These are phyloP conservation scores for Suillus tomentosus DNA, from an alignment of 768 basidiomycete species.

Conservation along the genomic window DNA sequence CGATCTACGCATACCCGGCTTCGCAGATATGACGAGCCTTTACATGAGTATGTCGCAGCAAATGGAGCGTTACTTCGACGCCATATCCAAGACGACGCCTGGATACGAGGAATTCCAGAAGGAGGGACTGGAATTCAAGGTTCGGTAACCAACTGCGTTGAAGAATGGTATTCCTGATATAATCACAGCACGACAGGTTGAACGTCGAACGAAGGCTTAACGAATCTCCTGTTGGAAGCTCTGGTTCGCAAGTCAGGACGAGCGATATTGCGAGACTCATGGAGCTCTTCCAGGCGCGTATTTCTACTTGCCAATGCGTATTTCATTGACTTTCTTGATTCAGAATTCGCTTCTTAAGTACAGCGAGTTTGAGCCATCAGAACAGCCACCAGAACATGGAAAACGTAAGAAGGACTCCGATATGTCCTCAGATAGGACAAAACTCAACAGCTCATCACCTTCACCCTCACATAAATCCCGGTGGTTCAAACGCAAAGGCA, in stretches of 20 bases:
- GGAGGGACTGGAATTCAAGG: conserved; percentile 82
- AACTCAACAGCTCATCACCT: conserved; percentile 36
- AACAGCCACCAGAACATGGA: conserved; percentile 14
- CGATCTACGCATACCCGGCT: conserved; percentile 81
- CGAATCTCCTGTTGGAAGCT: conserved; percentile 43
- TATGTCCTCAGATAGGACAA: conserved; percentile 45
- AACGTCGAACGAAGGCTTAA: conserved; percentile 64
- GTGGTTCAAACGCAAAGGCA: conserved; percentile 30
- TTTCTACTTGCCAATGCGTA: conserved; percentile 4
- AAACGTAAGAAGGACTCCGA: conserved; percentile 31
- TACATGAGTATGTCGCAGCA: conserved; percentile 77
- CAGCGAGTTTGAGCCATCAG: conserved; percentile 61
- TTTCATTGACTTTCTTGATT: background rate
- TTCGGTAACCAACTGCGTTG: conserved; percentile 23
- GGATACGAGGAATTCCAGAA: conserved; percentile 75
- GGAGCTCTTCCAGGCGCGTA: conserved; percentile 74
- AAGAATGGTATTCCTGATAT: conserved; percentile 9
- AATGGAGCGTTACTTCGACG: conserved; percentile 80
- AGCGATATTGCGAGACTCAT: conserved; percentile 82
- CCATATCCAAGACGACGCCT: conserved; percentile 53
- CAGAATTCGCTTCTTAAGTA: conserved; percentile 73
- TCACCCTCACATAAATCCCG: conserved; percentile 26
- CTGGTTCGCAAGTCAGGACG: conserved; percentile 60
- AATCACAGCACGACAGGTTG: conserved; percentile 70
- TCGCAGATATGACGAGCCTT: conserved; percentile 77